Conservation (phyloP, 352 stramenopile species). For the Phytophthora pinifolia region DNA sequence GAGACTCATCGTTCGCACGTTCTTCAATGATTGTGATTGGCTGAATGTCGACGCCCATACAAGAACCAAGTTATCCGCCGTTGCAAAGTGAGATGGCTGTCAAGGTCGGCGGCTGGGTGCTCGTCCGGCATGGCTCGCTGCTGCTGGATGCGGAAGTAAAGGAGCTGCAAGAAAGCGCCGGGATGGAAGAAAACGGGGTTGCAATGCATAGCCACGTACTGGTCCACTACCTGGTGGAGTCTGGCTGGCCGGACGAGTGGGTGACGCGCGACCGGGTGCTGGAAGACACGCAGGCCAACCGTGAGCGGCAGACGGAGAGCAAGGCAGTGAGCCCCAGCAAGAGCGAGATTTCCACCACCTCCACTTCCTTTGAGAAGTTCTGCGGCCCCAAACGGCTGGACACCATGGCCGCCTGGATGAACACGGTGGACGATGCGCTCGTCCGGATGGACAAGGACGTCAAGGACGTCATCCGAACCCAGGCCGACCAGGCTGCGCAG, state of each 20-base stretch:
- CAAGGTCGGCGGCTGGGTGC: slow-evolving; percentile 55
- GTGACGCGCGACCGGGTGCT: slow-evolving; percentile 56
- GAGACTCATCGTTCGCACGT: too few relatives aligned
- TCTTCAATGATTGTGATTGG: slow-evolving; percentile 32
- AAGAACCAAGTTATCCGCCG: slow-evolving; percentile 7
- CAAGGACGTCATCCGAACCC: slow-evolving; percentile 12
- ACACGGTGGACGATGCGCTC: slow-evolving; percentile 21
- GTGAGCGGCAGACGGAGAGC: slow-evolving; percentile 48
- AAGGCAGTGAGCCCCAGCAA: slow-evolving; percentile 38
- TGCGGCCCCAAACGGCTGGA: slow-evolving; percentile 20
- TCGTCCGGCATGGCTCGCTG: slow-evolving; percentile 63
- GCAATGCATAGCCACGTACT: slow-evolving; percentile 47
- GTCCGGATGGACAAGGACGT: slow-evolving; percentile 14
- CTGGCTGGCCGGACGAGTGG: slow-evolving; percentile 88
- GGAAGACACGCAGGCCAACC: slow-evolving; percentile 54
- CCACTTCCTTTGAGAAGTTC: slow-evolving; percentile 29
- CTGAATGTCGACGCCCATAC: slow-evolving; percentile 10
- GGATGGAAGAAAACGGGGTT: slow-evolving; percentile 1
- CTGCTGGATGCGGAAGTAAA: slow-evolving; percentile 80
- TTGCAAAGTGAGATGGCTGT: slow-evolving; percentile 19
- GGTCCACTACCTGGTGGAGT: slow-evolving; percentile 84
- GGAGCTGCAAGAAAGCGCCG: slow-evolving; percentile 24
- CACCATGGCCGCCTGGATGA: slow-evolving; percentile 29
- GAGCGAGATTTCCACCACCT: slow-evolving; percentile 48
- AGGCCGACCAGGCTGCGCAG: slow-evolving; percentile 9